These are phyloP conservation scores for Lepidopterella palustris DNA, from an alignment of 495 filamentous ascomycete species.

Conservation along the genomic window DNA sequence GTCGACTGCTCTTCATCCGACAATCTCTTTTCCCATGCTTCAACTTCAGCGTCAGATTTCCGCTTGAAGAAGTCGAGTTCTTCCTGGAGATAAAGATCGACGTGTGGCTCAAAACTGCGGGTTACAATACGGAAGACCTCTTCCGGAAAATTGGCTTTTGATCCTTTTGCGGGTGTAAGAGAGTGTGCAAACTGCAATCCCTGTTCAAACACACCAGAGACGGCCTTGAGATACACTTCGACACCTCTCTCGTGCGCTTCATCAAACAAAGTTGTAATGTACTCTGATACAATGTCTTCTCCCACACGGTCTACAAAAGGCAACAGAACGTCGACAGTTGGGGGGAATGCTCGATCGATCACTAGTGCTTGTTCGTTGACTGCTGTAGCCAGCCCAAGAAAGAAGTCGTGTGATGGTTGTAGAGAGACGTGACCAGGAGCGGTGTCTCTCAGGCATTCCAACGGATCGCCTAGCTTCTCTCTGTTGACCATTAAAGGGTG, in stretches of 20 bases:
- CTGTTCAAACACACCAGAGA: conserved; percentile 83
- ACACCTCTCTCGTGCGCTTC: conserved; percentile 75
- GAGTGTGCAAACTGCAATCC: conserved; percentile 65
- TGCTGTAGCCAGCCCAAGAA: conserved; percentile 60
- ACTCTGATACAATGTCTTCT: conserved; percentile 80
- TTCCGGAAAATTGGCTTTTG: conserved; percentile 49
- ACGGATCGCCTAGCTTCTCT: conserved; percentile 63
- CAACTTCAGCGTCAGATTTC: conserved; percentile 67
- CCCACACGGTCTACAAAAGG: conserved; percentile 75
- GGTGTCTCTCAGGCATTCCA: conserved; percentile 67
- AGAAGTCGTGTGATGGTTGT: conserved; percentile 74
- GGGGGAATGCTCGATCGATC: conserved; percentile 80
- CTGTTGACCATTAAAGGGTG: conserved; percentile 73
- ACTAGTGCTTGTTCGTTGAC: conserved; percentile 79
- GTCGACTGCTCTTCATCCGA: conserved; percentile 84
- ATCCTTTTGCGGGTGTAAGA: conserved; percentile 57
- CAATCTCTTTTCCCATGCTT: conserved; percentile 82
- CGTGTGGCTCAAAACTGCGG: conserved; percentile 78
- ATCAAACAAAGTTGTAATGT: conserved; percentile 78
- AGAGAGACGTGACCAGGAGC: conserved; percentile 56
- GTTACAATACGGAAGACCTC: conserved; percentile 54
- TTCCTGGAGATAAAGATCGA: conserved; percentile 89
- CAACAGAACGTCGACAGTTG: conserved; percentile 62
- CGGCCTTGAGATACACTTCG: conserved; percentile 75
- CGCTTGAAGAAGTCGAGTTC: conserved; percentile 80